Evolutionary conservation across 805 yeast genomes (phyloP), one percentile per base, ranked within the genome.

Genomic region (Metschnikowia lunata): DNA sequence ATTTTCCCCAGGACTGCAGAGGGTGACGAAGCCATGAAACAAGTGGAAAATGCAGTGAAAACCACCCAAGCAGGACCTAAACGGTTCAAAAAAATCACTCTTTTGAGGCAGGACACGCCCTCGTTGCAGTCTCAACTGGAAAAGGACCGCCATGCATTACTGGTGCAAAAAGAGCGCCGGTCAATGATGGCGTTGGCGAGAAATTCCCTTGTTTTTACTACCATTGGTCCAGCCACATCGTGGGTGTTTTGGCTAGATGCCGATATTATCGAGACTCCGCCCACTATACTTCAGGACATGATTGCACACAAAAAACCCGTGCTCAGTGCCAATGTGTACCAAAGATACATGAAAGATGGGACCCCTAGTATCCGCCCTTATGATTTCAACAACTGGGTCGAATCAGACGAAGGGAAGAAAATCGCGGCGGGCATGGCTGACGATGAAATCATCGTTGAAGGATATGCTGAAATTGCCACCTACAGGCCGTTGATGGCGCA

Each of bases 171-270:
- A 64, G 85, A 86, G 57, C 79, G 99, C 63, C 80, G 99, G 54
- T 64, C 85, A 6, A 81, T 82, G 58, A 91, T 93, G 98, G 95
- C 97, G 2, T 71, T 88, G 52, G 97, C 98, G 3, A 76, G 99
- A 62, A 93, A 93, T 71, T 89, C 96, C 33, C 71, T 93, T 46
- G 73, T 93, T 39, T 88, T 89, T 67, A 85, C 97, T 8, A 81
- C 97, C 1, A 70, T 93, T 37, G 85, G 89, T 4, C 95, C 97
- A 15, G 79, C 85, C 54, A 89, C 95, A 2, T 80, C 95, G 18
- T 93, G 99, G 99, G 85, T 91, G 14, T 70, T 93, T 40, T 93
- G 99, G 99, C 71, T 93, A 54, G 99, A 93, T 65, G 83, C 96
- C 2, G 99, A 93, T 66, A 83, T 93, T 36, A 77, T 90, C 30